phyloP scores from a whole-genome alignment of 768 basidiomycete genomes.

The Chiua virens region DNA sequence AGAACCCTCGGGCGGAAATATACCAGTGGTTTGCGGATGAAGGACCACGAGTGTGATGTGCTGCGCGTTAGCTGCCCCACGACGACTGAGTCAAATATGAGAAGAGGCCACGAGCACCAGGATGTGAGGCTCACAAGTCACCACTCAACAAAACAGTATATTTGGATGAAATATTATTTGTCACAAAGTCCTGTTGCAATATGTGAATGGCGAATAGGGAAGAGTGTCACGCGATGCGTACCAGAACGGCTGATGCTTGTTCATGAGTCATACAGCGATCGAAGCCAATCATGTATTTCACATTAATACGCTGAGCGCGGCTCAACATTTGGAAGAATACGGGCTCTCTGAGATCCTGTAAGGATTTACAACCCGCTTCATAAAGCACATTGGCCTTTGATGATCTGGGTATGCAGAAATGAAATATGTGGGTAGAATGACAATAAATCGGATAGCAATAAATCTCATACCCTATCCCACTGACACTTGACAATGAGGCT shows the following conservation, averaged over 20 bases:
- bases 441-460: constrained; percentile 3
- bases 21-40: constrained; percentile 11
- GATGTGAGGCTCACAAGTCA: constrained; percentile 52
- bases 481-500: constrained; percentile 37
- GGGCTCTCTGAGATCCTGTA: constrained; percentile 42
- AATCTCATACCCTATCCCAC: constrained; percentile 50
- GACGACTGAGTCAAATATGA: constrained; percentile 40
- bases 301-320: constrained; percentile 36
- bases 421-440: neutral
- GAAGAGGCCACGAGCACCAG: neutral
- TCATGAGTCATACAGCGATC: constrained; percentile 35
- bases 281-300: constrained; percentile 43
- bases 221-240: constrained; percentile 26
- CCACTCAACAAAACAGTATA: constrained; percentile 54
- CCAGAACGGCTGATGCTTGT: constrained; percentile 48
- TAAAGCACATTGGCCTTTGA: constrained; percentile 44
- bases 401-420: constrained; percentile 7
- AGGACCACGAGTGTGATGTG: constrained; percentile 15
- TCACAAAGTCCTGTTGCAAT: constrained; percentile 46
- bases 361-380: constrained; percentile 47
- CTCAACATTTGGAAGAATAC: constrained; percentile 40
- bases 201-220: neutral
- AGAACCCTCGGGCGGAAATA: constrained; percentile 16
- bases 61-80: constrained; percentile 31
- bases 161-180: constrained; percentile 43